phyloP scores from a whole-genome alignment of 2,329 filamentous ascomycete genomes.

The Onygenales sp. region DNA sequence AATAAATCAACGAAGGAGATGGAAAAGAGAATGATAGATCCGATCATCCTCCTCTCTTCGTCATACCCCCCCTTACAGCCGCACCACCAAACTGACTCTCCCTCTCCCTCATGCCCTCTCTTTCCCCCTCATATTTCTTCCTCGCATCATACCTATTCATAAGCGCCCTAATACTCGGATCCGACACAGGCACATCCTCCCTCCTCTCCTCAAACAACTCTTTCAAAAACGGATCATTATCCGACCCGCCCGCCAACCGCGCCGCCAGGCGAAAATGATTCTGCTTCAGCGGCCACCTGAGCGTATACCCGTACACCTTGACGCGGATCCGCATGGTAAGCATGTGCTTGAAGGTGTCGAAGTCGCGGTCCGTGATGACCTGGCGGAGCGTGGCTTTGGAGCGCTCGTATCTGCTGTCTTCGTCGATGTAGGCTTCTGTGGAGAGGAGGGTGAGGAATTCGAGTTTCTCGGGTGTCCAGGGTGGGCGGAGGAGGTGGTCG shows the following conservation, averaged over 20 bases:
- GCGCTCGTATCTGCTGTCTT: constrained; percentile 20
- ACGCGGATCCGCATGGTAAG: constrained; percentile 22
- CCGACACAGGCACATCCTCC: constrained; percentile 19
- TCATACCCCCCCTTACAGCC: neutral
- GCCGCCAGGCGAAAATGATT: constrained; percentile 24
- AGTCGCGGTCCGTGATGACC: constrained; percentile 26
- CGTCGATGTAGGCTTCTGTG: constrained; percentile 28
- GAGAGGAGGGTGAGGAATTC: constrained; percentile 30
- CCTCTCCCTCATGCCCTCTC: neutral
- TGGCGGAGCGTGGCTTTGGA: constrained; percentile 23
- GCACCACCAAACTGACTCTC: neutral
- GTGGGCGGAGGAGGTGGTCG: constrained; percentile 26
- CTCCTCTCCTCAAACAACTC: constrained; percentile 24
- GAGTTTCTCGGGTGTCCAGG: constrained; percentile 31
- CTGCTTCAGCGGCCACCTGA: constrained; percentile 24
- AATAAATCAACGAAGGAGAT: neutral
- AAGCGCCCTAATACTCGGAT: constrained; percentile 17
- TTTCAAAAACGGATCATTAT: constrained; percentile 26
- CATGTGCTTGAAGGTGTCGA: constrained; percentile 23
- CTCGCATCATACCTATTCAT: constrained; percentile 11
- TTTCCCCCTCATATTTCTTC: neutral
- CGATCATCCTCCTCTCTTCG: neutral
- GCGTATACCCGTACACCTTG: constrained; percentile 22
- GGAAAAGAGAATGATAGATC: neutral
- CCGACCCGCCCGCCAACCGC: constrained; percentile 17